Evolutionary conservation across 1,284 basidiomycete genomes (phyloP), one percentile per base, ranked within the genome.

Genomic region (Microbotryum scabiosae): DNA sequence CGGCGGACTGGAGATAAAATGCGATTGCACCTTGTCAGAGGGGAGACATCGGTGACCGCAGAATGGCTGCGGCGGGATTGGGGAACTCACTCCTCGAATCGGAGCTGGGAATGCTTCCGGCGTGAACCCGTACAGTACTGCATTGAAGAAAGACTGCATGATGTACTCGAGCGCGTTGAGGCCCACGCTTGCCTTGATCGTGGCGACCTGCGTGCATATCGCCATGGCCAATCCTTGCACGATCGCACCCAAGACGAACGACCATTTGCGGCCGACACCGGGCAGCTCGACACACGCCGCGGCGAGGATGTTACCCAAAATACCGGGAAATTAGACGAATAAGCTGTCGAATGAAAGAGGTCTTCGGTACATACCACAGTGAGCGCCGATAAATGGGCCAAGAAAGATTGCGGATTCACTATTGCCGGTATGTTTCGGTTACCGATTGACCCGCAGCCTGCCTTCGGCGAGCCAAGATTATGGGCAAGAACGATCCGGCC

Each of bases 321-420:
- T 76, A 23, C 85, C 84, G 49, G 84, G 82, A 1, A 84, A 86
- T 0, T 84, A 85, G 65, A 82, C 82, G 65, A 84, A 82, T 3
- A 81, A 71, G 0, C 83, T 82, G 1, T 80, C 79, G 59, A 84
- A 82, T 1, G 84, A 84, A 41, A 1, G 36, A 41, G 16, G 8
- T 41, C 36, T 12, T 36, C 36, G 16, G 36, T 18, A 18, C 36
- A 5, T 18, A 18, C 16, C 36, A 18, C 14, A 41, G 30, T 5
- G 36, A 12, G 36, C 36, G 8, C 9, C 36, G 14, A 18, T 41
- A 16, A 18, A 2, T 30, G 36, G 36, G 36, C 36, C 36, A 5
- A 14, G 5, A 16, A 12, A 41, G 36, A 14, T 16, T 41, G 36
- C 36, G 62, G 84, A 83, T 61, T 81, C 73, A 2, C 81, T 70